Evolutionary conservation across 441 rosid genomes (phyloP).

Genomic region (Populus tomentosa): DNA sequence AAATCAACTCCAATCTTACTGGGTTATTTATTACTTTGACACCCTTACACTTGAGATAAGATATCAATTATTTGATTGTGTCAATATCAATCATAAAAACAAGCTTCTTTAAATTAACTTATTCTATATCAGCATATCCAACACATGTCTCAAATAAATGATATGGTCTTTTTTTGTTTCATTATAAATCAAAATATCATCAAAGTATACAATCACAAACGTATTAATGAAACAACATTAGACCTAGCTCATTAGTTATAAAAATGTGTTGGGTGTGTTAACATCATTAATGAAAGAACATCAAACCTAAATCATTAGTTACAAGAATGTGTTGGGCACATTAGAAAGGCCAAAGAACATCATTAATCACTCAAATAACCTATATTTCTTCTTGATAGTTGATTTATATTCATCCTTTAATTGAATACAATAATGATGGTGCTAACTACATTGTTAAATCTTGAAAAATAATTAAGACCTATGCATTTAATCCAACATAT

Average conservation of each 20-base stretch:
- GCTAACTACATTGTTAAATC: background rate
- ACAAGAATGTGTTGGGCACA: background rate
- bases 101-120: background rate
- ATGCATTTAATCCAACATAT: background rate
- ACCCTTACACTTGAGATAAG: too few relatives aligned
- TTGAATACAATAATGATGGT: background rate
- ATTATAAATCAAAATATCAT: background rate
- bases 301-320: background rate
- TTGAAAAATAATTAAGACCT: background rate
- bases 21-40: too few relatives aligned
- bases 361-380: background rate
- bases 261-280: too few relatives aligned
- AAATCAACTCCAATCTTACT: too few relatives aligned
- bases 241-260: too few relatives aligned
- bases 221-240: background rate
- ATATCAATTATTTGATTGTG: too few relatives aligned
- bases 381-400: background rate
- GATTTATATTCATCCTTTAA: background rate
- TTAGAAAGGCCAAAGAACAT: background rate
- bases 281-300: background rate
- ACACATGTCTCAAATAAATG: background rate
- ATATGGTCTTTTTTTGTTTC: background rate
- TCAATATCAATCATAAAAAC: background rate
- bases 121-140: background rate
- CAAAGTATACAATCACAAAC: background rate